Base-by-base conservation (phyloP, 2,329 filamentous ascomycete species). In the Neonectria hederae region DNA sequence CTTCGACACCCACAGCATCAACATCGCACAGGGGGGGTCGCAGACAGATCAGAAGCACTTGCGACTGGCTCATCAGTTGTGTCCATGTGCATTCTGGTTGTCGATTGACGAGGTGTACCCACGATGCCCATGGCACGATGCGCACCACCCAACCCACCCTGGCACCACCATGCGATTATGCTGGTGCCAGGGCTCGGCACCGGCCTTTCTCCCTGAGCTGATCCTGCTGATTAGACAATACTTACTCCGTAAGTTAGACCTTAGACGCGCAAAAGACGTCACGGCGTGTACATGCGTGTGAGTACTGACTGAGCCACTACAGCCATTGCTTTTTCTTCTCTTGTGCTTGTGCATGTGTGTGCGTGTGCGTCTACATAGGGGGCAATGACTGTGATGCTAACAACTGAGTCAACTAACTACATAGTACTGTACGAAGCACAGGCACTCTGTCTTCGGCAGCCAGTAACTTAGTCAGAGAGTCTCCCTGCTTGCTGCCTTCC, bases 101-200 rank as follows among this genome's bases (percentile, higher is more conserved):
- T 63, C 65, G 65, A 72, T 72, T 69, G 66, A 71, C 69, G 69
- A 72, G 54, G 48, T 43, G 54, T 11, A 42, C 40, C 35, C 17
- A 11, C 46, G 28, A 53, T 28, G 30, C 19, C 52, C 45, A 52
- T 45, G 26, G 38, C 54, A 53, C 48, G 48, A 58, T 49, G 24
- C 54, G 19, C 19, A 40, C 58, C 49, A 54, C 22, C 42, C 56
- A 59, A n/a, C n/a, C n/a, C n/a, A 28, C 48, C 59, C 52, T 21
- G 40, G 38, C 58, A 45, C 43, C 9, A 35, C 54, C 58, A 43
- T 56, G 43, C 45, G 43, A 49, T 38, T 38, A n/a, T 64, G 48
- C 42, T 54, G 49, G 53, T 30, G 58, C 56, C 63, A 56, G 28
- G 45, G 52, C 43, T 51, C 43, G 53, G 59, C 40, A 59, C 56